A percentile compares a stretch with the other conserved stretches of the same genome.
phyloP scores from a whole-genome alignment of 805 yeast genomes.

The Lachancea fermentati region DNA sequence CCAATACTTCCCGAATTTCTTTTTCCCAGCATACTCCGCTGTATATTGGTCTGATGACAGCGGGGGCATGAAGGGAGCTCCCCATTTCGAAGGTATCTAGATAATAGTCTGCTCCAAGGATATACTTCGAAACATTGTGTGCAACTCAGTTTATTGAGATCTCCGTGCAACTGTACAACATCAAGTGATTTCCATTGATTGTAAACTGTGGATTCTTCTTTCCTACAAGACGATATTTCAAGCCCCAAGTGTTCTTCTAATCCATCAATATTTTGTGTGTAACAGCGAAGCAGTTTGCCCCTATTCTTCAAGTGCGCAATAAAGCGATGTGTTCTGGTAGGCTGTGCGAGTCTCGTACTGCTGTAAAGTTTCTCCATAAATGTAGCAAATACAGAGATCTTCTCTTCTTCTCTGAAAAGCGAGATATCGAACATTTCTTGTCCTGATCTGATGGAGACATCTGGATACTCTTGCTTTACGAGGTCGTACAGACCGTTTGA shows the following conservation, averaged over 20 bases:
- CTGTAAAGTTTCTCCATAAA: slow-evolving; percentile 80
- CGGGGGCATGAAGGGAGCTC: slow-evolving; percentile 70
- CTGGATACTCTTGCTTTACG: slow-evolving; percentile 59
- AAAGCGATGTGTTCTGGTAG: slow-evolving; percentile 81
- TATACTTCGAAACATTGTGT: slow-evolving; percentile 56
- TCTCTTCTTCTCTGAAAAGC: slow-evolving; percentile 60
- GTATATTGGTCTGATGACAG: slow-evolving; percentile 53
- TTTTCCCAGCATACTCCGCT: slow-evolving; percentile 63
- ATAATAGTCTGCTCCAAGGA: slow-evolving; percentile 56
- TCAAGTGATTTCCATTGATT: slow-evolving; percentile 56
- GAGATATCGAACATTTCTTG: slow-evolving; percentile 88
- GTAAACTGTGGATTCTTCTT: slow-evolving; percentile 30
- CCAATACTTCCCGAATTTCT: slow-evolving; percentile 70
- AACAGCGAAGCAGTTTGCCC: slow-evolving; percentile 72
- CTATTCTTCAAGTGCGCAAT: slow-evolving; percentile 53
- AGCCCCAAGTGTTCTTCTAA: slow-evolving; percentile 65
- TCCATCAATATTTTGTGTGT: slow-evolving; percentile 94
- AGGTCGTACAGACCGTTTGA: slow-evolving; percentile 74
- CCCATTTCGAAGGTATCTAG: slow-evolving; percentile 49
- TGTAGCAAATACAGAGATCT: slow-evolving; percentile 71
- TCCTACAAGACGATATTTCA: slow-evolving; percentile 43
- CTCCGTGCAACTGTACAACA: slow-evolving; percentile 90
- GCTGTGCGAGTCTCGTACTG: slow-evolving; percentile 58
- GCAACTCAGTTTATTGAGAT: slow-evolving; percentile 70
- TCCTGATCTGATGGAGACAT: slow-evolving; percentile 57